Conservation (phyloP, 225 moss, liverwort and hornwort genomes). For the Asterella californica region DNA sequence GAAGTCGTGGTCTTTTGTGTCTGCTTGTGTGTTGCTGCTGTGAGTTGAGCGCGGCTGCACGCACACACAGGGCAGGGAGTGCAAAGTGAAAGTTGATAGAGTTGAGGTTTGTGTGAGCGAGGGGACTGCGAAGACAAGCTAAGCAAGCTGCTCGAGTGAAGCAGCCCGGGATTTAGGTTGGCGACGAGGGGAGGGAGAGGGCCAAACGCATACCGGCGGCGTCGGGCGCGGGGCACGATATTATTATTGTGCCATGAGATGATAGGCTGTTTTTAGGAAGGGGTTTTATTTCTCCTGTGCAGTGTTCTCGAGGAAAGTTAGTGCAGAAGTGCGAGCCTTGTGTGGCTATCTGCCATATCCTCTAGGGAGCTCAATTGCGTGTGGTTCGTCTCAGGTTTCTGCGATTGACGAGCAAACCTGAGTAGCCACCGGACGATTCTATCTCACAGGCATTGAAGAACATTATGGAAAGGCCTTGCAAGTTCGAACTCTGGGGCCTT, state of each 20-base stretch:
- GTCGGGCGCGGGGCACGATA: conserved; percentile 44
- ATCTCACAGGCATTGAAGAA: background rate
- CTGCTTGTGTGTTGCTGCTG: conserved; percentile 18
- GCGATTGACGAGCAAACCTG: conserved; percentile 27
- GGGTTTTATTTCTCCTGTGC: conserved; percentile 7
- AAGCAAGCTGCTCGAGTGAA: conserved; percentile 21
- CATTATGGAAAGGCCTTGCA: conserved; percentile 23
- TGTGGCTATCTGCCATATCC: conserved; percentile 27
- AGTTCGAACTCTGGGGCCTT: conserved; percentile 12
- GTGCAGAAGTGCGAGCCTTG: conserved; percentile 11
- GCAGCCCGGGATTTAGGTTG: conserved; percentile 47
- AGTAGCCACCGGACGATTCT: conserved; percentile 6
- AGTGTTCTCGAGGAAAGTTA: conserved; percentile 32
- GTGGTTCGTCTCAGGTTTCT: conserved; percentile 20
- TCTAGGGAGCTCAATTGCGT: conserved; percentile 28
- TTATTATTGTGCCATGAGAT: conserved; percentile 23
- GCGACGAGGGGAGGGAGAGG: conserved; percentile 23
- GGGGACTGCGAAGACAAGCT: conserved; percentile 23
- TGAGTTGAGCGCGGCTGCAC: conserved; percentile 16
- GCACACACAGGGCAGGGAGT: background rate
- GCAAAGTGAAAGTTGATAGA: conserved; percentile 18
- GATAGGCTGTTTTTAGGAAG: conserved; percentile 15
- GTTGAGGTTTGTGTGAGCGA: conserved; percentile 25
- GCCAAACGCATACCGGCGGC: conserved; percentile 36
- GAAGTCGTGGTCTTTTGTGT: conserved; percentile 6